A percentile compares a stretch with the other conserved stretches of the same genome.
Evolutionary conservation across 768 basidiomycete species (phyloP).

Genomic region (Mycena pura): DNA sequence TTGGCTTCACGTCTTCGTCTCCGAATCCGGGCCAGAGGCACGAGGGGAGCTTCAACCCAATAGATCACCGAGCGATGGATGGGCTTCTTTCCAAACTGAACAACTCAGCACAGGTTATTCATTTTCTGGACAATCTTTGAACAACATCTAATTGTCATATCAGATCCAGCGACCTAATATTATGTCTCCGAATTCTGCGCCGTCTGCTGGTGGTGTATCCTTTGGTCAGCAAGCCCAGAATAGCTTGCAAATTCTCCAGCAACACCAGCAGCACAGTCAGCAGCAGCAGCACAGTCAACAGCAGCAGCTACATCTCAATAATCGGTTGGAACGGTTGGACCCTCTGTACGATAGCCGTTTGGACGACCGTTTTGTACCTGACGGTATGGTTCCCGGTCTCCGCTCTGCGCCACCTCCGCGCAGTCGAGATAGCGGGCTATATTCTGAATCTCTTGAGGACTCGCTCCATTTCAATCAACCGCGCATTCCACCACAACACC

Average conservation of each 20-base stretch:
- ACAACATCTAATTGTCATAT: too few species aligned
- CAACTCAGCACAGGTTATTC: constrained; percentile 73
- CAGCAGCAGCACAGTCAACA: constrained; percentile 50
- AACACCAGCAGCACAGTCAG: constrained; percentile 50
- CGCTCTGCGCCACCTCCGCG: constrained; percentile 70
- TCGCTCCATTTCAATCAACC: constrained; percentile 65
- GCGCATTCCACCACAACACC: constrained; percentile 56
- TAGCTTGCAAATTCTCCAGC: constrained; percentile 46
- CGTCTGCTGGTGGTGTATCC: constrained; percentile 35
- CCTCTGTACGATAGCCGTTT: constrained; percentile 74
- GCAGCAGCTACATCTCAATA: constrained; percentile 47
- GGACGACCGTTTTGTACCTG: constrained; percentile 83
- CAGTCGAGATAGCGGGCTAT: constrained; percentile 61
- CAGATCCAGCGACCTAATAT: constrained; percentile 42
- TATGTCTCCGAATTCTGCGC: constrained; percentile 25
- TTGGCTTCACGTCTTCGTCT: constrained; percentile 51
- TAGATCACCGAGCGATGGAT: constrained; percentile 71
- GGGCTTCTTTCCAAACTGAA: constrained; percentile 84
- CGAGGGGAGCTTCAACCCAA: constrained; percentile 49
- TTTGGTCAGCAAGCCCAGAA: constrained; percentile 45
- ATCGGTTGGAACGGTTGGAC: constrained; percentile 70
- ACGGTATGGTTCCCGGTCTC: constrained; percentile 86
- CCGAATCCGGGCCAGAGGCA: constrained; percentile 54
- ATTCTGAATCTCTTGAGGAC: constrained; percentile 68
- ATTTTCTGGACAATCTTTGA: too few species aligned